These are phyloP conservation scores for Aureobasidium pullulans DNA, from an alignment of 2,329 filamentous ascomycete species.

Conservation along the genomic window DNA sequence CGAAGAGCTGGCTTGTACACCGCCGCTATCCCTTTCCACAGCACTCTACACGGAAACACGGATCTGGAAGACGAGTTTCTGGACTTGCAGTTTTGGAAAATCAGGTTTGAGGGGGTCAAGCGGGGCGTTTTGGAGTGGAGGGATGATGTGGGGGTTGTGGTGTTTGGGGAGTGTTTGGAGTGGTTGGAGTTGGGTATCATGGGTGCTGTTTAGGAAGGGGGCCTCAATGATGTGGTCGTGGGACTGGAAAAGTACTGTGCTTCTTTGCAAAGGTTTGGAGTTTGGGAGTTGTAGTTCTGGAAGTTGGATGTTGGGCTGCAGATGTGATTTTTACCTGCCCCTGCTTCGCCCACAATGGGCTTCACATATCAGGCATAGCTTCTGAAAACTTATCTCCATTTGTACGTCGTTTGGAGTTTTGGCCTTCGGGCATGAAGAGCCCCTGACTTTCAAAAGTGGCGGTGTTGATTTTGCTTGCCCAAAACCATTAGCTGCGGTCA, in stretches of 20 bases:
- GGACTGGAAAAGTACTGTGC: no score
- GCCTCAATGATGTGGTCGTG: no score
- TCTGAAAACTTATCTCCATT: no score
- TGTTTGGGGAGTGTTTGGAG: not conserved
- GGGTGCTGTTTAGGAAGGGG: not conserved
- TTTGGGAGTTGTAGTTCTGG: not conserved
- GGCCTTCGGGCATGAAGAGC: no score
- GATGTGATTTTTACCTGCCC: not conserved
- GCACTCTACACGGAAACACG: accelerated
- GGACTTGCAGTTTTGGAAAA: not conserved
- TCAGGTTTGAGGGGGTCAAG: not conserved
- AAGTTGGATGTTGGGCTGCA: not conserved
- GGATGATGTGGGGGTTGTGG: not conserved
- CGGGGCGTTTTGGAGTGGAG: not conserved
- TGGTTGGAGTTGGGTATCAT: not conserved
- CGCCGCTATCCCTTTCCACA: no score
- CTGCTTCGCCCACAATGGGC: not conserved
- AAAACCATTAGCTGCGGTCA: not conserved
- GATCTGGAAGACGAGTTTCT: not conserved
- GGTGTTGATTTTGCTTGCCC: no score
- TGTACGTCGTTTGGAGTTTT: not conserved
- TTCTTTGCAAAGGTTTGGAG: not conserved
- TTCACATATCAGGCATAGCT: not conserved
- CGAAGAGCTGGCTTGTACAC: not conserved
- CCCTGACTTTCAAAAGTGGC: no score